Evolutionary conservation across 2,329 filamentous ascomycete genomes (phyloP), one percentile per base, ranked within the genome.

Genomic region (Dactylellina sp.): DNA sequence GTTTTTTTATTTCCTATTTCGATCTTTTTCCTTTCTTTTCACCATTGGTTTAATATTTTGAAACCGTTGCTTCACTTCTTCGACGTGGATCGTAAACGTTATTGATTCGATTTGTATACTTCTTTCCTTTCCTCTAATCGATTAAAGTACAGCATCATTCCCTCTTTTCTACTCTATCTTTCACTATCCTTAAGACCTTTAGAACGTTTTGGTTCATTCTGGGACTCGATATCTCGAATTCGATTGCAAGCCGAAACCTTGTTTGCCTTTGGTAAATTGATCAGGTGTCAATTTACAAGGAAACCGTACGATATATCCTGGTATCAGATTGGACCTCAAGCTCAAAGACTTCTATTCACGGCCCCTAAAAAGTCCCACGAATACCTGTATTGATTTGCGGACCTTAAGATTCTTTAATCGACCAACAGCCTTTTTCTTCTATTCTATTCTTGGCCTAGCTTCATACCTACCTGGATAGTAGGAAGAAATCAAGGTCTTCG

Each of bases 41-140:
- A 40, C n/a, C 24, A 64, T 60, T 22, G 40, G 61, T 74, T 74
- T 74, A 62, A 66, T 74, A 66, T 74, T 65, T 65, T 66, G 70
- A 74, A 61, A 74, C 61, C 11, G 20, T 53, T 65, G 18, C 59
- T 60, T 52, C 42, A 53, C n/a, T 61, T 49, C 24, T 7, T 46
- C 53, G 55, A 66, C 70, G 61, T 56, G 70, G 61, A 57, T 20
- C 61, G 61, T 74, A 61, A 32, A 72, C 42, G 24, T 60, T 37
- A 37, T 65, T 61, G 46, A 42, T 62, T 57, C 37, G 47, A 56
- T 59, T 55, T 65, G 46, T 62, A 64, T 47, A 66, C 39, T 49
- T 20, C 20, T 2, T n/a, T 61, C 12, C 53, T 24, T 52, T 61
- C 40, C 20, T 40, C 62, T 42, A 32, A n/a, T 62, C 25, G 24